Conservation (phyloP, 192 early-diverging fungal genomes). For the Kickxella alabastrina region DNA sequence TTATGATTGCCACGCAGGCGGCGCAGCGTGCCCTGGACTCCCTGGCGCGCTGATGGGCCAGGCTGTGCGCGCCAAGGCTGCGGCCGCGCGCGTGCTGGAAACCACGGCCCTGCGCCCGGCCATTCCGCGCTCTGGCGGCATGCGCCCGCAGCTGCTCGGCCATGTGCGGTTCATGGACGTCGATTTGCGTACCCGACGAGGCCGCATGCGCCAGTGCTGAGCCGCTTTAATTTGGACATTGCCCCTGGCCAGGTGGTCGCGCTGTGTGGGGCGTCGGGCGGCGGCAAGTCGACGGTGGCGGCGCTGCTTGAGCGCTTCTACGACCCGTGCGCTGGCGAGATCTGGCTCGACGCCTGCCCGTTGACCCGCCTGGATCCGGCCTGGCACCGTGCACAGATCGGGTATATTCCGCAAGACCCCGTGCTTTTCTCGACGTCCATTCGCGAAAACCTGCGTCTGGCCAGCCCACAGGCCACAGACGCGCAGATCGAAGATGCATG, state of each 20-base stretch:
- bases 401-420: conserved; percentile 75
- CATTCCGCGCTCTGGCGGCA: conserved; percentile 45
- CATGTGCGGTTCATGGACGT: conserved; percentile 54
- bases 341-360: conserved; percentile 62
- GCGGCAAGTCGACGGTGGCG: conserved; percentile 72
- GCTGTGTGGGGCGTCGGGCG: conserved; percentile 51
- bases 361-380: conserved; percentile 57
- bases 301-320: conserved; percentile 75
- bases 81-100: conserved; percentile 56
- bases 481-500: conserved; percentile 67
- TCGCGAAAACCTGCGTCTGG: conserved; percentile 70
- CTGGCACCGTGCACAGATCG: conserved; percentile 66
- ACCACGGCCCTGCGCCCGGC: conserved; percentile 43
- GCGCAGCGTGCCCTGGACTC: conserved; percentile 60
- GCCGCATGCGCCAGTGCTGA: conserved; percentile 32
- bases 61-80: conserved; percentile 53
- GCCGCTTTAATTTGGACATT: conserved; percentile 44
- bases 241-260: conserved; percentile 48
- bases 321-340: conserved; percentile 59
- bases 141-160: conserved; percentile 31
- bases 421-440: conserved; percentile 76
- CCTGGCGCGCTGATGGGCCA: conserved; percentile 61
- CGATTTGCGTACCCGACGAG: conserved; percentile 52
- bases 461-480: conserved; percentile 57
- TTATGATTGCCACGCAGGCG: conserved; percentile 59